Base-by-base conservation (phyloP, 768 basidiomycete species). In the Hebeloma cylindrosporum region DNA sequence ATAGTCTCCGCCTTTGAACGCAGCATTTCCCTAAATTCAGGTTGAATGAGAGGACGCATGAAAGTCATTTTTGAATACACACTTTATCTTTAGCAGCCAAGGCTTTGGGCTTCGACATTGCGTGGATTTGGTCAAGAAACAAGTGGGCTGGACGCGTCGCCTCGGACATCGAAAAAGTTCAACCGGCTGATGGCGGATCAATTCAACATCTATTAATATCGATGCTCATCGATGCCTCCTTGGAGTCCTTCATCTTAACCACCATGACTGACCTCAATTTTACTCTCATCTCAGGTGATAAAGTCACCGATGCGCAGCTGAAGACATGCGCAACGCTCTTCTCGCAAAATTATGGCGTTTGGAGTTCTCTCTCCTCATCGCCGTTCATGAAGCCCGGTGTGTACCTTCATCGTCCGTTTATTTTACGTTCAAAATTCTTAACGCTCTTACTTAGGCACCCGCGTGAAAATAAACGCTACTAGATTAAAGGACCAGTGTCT, bases 1-100 rank as follows among this genome's bases (percentile, higher is more conserved):
- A 62, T 79, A 94, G 60, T 93, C 80, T 2, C 80, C 87, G 2
- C 75, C 68, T 61, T 91, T 91, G 77, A 94, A 96, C 0, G 91
- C 82, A 4, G 73, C 68, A 53, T 97, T 95, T 44, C 94, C 94
- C 93, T 95, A 27, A 1, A 13, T 3, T 33, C 30, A 32, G 17
- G 8, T 25, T 25, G 31, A 14, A 30, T 34, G n/a, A 20, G 18
- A 1, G n/a, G 23, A 14, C 6, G 17, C 7, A 35, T 6, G 11
- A 16, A 32, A 5, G 21, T 13, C 13, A 18, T 22, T 2, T 20
- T 7, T 4, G 20, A 13, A 11, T 7, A 43, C 51, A 40, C 40
- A 65, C 70, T 63, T 69, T 66, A 48, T 69, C 68, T 54, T 72
- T 70, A 9, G 64, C 61, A 18, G 57, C 57, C 49, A 66, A 66